Conservation (phyloP, 768 basidiomycete species). For the Amanita pallidorosea region DNA sequence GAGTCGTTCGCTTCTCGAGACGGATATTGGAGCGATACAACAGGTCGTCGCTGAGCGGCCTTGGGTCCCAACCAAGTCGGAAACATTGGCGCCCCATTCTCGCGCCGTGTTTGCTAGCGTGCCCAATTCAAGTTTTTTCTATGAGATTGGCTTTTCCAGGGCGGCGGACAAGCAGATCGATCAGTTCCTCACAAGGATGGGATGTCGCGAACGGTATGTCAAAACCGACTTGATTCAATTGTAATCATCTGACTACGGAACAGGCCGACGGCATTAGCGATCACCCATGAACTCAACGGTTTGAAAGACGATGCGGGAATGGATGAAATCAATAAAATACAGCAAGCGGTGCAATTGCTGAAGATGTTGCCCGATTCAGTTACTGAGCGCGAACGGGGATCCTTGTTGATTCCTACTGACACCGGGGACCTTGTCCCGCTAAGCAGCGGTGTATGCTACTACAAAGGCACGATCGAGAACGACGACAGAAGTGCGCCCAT, state of each 20-base stretch:
- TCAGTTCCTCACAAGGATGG: conserved; percentile 21
- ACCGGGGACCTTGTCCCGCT: conserved; percentile 16
- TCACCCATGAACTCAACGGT: conserved; percentile 16
- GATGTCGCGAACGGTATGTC: conserved; percentile 26
- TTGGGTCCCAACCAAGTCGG: conserved; percentile 23
- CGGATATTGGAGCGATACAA: conserved; percentile 11
- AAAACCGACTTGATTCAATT: neutral
- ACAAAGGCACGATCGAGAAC: conserved; percentile 21
- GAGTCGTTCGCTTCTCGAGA: conserved; percentile 10
- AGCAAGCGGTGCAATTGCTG: conserved; percentile 19
- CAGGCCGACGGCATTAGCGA: conserved; percentile 21
- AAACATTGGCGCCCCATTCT: neutral
- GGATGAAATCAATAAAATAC: conserved; percentile 6
- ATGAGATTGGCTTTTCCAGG: conserved; percentile 13
- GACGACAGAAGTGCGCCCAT: conserved; percentile 10
- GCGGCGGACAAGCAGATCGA: conserved; percentile 8
- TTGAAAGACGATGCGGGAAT: conserved; percentile 8
- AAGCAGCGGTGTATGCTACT: conserved; percentile 25
- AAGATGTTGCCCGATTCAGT: conserved; percentile 16
- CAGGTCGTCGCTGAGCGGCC: conserved; percentile 7
- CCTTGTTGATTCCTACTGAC: conserved; percentile 25
- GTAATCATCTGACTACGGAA: neutral
- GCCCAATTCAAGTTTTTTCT: conserved; percentile 12
- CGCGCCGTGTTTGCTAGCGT: conserved; percentile 2
- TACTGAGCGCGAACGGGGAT: conserved; percentile 12